Conservation (phyloP, 208 protist genomes). For the Crithidia expoeki region DNA sequence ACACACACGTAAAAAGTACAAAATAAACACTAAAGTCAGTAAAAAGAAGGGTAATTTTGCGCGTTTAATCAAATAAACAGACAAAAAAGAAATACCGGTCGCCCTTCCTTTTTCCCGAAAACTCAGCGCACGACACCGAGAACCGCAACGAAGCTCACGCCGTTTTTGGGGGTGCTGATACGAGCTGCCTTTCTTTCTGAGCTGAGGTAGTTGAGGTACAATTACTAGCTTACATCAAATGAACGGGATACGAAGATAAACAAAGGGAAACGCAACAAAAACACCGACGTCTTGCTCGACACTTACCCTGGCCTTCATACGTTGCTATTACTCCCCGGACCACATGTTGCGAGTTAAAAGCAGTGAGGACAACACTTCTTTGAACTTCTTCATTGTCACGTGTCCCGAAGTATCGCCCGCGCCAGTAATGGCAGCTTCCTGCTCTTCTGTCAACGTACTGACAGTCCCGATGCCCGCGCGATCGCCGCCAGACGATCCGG, state of each 20-base stretch:
- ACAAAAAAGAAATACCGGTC: no score
- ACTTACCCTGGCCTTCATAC: no score
- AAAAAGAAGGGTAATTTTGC: no score
- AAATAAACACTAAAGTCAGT: no score
- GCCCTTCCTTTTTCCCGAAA: no score
- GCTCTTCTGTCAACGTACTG: constrained; percentile 37
- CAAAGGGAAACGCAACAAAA: no score
- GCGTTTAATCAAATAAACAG: no score
- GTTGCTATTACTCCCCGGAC: constrained; percentile 15
- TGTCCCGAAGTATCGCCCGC: constrained; percentile 77
- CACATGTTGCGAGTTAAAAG: constrained; percentile 75
- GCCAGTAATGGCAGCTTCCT: constrained; percentile 66
- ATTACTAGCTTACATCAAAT: not conserved
- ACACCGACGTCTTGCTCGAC: no score
- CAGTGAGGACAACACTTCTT: constrained; percentile 71
- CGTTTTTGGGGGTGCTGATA: no score
- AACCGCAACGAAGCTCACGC: no score
- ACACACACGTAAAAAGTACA: no score
- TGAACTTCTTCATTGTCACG: constrained; percentile 85
- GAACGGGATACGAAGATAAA: not conserved
- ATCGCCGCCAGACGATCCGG: constrained; percentile 23
- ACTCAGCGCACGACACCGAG: no score
- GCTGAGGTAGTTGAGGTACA: not conserved
- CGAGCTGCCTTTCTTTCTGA: not conserved
- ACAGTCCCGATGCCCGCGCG: constrained; percentile 9